A percentile compares a stretch with the other conserved stretches of the same genome.
Evolutionary conservation across 345 rosid species (phyloP).

Genomic region (Eucalyptus regnans): DNA sequence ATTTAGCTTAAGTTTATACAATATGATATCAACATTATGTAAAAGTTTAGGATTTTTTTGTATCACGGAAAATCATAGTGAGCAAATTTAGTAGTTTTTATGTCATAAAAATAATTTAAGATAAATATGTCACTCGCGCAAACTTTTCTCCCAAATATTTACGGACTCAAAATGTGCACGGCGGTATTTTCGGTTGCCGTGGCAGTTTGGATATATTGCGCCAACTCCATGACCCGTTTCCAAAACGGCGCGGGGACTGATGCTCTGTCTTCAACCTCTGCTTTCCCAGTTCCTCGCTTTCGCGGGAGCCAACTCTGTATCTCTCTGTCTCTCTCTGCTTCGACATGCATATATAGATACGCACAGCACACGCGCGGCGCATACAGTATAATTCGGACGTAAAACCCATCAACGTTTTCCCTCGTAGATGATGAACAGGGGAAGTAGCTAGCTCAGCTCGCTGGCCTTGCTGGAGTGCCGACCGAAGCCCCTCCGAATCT

Average conservation of each 20-base stretch:
- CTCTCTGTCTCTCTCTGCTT: neutral
- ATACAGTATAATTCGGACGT: neutral
- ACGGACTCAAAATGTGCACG: neutral
- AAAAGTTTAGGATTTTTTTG: too few species aligned
- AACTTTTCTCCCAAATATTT: neutral
- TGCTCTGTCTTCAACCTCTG: neutral
- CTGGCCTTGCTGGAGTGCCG: neutral
- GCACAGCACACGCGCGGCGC: neutral
- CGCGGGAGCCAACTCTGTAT: neutral
- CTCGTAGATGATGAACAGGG: neutral
- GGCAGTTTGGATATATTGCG: neutral
- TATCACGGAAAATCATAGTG: too few species aligned
- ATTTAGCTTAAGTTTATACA: too few species aligned
- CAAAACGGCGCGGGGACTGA: neutral
- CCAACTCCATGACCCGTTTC: neutral
- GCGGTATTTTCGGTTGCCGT: neutral
- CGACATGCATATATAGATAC: neutral
- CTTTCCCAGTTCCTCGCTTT: neutral
- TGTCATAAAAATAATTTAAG: too few species aligned
- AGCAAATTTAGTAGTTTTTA: accelerated
- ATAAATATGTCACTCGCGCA: accelerated
- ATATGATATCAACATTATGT: too few species aligned
- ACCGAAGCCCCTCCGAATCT: neutral
- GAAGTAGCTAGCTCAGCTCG: neutral
- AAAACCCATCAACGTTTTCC: neutral